Conservation (phyloP, 2,329 filamentous ascomycete species). For the Sarocladium strictum region DNA sequence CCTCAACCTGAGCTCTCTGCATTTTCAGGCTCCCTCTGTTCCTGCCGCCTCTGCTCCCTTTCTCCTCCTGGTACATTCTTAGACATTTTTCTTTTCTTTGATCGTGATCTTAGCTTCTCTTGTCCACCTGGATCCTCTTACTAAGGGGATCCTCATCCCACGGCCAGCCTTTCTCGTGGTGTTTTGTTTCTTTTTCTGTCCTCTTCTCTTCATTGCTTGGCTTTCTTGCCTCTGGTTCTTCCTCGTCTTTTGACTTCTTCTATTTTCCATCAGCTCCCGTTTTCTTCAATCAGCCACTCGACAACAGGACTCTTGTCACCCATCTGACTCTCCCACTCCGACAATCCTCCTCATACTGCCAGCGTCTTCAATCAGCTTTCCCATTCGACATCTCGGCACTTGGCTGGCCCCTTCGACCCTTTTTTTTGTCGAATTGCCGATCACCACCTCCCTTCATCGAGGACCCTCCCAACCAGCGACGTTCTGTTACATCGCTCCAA, state of each 20-base stretch:
- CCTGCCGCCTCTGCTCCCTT: not conserved
- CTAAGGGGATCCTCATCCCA: too few species aligned
- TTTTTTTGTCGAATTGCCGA: slow-evolving; percentile 8
- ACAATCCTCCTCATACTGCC: not conserved
- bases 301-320: too few species aligned
- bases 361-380: not conserved
- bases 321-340: too few species aligned
- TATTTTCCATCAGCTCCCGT: not conserved
- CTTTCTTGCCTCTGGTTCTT: not conserved
- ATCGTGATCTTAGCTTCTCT: too few species aligned
- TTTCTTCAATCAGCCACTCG: too few species aligned
- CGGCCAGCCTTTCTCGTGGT: not conserved
- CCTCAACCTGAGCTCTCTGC: slow-evolving; percentile 1
- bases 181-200: not conserved
- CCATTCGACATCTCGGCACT: not conserved
- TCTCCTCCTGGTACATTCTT: not conserved
- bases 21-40: not conserved
- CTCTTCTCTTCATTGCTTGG: not conserved
- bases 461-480: not conserved
- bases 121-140: too few species aligned
- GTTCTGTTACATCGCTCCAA: not conserved
- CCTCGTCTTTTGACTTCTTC: slow-evolving; percentile 2
- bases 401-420: not conserved
- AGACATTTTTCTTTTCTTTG: not conserved
- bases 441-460: not conserved